These are phyloP conservation scores for Aspergillus nidulans DNA, from an alignment of 495 filamentous ascomycete species.

Conservation along the genomic window DNA sequence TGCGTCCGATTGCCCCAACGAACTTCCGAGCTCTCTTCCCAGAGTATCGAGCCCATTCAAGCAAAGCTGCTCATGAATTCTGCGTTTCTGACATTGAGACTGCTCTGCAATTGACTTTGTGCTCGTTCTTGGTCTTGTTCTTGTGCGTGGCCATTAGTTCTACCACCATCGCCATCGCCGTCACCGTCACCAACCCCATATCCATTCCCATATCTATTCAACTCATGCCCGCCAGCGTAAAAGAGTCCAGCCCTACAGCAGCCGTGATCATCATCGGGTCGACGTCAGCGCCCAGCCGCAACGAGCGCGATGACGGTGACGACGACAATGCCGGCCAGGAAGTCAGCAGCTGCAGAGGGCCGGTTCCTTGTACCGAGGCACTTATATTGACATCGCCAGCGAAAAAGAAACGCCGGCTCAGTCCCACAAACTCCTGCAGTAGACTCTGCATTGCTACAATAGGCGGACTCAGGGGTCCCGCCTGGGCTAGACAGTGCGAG, in stretches of 20 bases:
- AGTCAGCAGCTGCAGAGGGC: background rate
- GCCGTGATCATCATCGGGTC: background rate
- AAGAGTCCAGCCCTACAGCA: background rate
- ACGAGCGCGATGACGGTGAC: background rate
- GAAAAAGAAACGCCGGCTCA: background rate
- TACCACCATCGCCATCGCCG: too few relatives aligned
- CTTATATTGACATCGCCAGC: background rate
- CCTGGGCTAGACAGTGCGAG: constrained; percentile 11
- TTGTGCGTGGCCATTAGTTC: too few relatives aligned
- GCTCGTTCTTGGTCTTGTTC: too few relatives aligned
- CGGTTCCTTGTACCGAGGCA: background rate
- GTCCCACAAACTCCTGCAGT: constrained; percentile 13
- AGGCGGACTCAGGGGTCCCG: constrained; percentile 12
- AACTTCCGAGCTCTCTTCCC: too few relatives aligned
- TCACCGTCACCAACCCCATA: too few relatives aligned
- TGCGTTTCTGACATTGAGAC: too few relatives aligned
- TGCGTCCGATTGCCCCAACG: too few relatives aligned
- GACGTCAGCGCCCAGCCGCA: background rate
- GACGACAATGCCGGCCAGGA: background rate
- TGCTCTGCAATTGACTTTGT: too few relatives aligned
- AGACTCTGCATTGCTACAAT: constrained; percentile 14
- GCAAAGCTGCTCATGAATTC: too few relatives aligned
- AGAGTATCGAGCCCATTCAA: too few relatives aligned
- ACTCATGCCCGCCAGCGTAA: background rate
- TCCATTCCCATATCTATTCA: too few relatives aligned